Evolutionary conservation across 306 rosid species (phyloP).

Genomic region (Vicia faba): DNA sequence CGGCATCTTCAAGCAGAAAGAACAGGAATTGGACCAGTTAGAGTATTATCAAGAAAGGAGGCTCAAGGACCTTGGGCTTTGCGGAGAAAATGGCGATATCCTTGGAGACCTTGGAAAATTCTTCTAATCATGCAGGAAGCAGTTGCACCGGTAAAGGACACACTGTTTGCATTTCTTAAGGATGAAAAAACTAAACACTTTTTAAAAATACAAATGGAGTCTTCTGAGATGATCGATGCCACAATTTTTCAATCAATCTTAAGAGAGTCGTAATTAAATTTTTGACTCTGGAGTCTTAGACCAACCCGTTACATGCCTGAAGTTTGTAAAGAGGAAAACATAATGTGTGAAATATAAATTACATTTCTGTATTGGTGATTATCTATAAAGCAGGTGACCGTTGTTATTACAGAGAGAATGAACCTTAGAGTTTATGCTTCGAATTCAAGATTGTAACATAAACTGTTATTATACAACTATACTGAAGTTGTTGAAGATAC

Average conservation of each 20-base stretch:
- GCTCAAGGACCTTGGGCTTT: conserved; percentile 97
- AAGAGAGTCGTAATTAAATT: conserved; percentile 30
- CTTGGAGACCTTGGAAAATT: conserved; percentile 64
- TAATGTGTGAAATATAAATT: conserved; percentile 23
- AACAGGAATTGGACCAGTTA: conserved; percentile 59
- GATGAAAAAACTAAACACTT: not conserved
- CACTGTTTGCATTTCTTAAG: conserved; percentile 13
- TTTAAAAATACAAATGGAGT: conserved; percentile 15
- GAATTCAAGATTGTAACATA: not conserved
- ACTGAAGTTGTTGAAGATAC: conserved; percentile 40
- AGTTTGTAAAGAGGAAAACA: conserved; percentile 33
- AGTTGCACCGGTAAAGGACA: too few species aligned
- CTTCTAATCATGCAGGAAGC: conserved; percentile 38
- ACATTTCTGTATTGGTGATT: conserved; percentile 3
- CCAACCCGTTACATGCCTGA: not conserved
- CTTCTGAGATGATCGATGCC: not conserved
- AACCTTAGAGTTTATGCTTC: not conserved
- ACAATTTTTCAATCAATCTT: conserved; percentile 27
- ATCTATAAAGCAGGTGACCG: conserved; percentile 17
- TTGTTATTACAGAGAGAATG: not conserved
- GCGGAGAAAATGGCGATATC: conserved; percentile 83
- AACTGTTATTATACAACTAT: conserved; percentile 23
- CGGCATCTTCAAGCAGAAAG: conserved; percentile 67
- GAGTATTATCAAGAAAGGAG: conserved; percentile 92
- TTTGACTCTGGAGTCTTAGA: conserved; percentile 8